phyloP scores from a whole-genome alignment of 23 red algal species.

The Agarophyton chilense region DNA sequence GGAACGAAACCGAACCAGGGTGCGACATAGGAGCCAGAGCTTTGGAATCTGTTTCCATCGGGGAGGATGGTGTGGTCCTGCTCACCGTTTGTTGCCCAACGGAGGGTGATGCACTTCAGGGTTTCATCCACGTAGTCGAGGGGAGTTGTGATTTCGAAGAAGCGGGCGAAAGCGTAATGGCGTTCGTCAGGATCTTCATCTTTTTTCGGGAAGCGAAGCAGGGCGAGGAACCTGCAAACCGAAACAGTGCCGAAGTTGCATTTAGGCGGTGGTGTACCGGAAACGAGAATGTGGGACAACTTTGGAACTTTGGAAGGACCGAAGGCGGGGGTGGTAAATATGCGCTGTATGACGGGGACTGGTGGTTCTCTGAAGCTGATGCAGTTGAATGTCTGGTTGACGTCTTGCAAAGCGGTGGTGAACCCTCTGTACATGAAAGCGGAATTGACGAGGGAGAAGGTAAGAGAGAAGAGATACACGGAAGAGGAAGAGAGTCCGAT shows the following conservation, averaged over 20 bases:
- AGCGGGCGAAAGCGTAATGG: slow-evolving; percentile 2
- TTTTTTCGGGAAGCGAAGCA: neutral
- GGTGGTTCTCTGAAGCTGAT: too few relatives aligned
- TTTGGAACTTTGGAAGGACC: too few relatives aligned
- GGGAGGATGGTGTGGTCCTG: too few relatives aligned
- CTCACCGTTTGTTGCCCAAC: too few relatives aligned
- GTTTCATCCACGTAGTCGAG: neutral
- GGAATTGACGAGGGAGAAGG: neutral
- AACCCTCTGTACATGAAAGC: neutral
- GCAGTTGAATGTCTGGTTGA: too few relatives aligned
- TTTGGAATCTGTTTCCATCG: too few relatives aligned
- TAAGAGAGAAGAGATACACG: too few relatives aligned
- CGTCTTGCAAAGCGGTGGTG: too few relatives aligned
- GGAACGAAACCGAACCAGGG: slow-evolving; percentile 22
- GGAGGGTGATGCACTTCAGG: too few relatives aligned
- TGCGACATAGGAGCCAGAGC: too few relatives aligned
- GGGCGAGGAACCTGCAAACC: neutral
- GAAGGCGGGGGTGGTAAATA: slow-evolving; percentile 1
- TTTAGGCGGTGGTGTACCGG: neutral
- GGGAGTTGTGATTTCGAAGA: neutral
- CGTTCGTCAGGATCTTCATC: too few relatives aligned
- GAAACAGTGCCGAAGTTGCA: neutral
- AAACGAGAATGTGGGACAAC: neutral
- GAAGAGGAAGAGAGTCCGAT: too few relatives aligned
- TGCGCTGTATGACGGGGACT: neutral